Evolutionary conservation across 306 rosid species (phyloP), one percentile per base, ranked within the genome.

Genomic region (Dalbergia oliveri): DNA sequence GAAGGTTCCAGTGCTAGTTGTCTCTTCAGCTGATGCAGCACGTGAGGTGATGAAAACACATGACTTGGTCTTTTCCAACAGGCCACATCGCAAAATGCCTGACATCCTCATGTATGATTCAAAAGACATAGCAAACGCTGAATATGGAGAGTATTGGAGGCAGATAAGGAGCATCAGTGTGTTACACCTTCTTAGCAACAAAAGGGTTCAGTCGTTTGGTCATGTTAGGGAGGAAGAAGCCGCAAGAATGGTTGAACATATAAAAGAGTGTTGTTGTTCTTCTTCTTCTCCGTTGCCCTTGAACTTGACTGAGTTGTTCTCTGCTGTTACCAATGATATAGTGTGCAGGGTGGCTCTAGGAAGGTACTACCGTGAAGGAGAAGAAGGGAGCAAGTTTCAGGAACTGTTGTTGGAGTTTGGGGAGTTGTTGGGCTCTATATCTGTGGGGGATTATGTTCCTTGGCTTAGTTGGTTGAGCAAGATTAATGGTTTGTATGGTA

Each of bases 381-480:
- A n/a, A 16, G 23, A 18, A 69, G 85, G 85, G 56, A 45, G 34
- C 3, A 53, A 41, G 60, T 62, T 82, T 51, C 78, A 72, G 11
- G n/a, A 69, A 43, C 31, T 79, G 13, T 34, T 79, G 70, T 45
- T 45, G 63, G 82, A 79, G 63, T 60, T 69, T 33, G 71, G 18
- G 2, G 77, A 79, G 77, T 79, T 79, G 8, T 9, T 79, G 14
- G 82, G 82, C 34, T 9, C 31, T 33, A 21, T 79, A 6, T 34
- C 14, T 18, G 13, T 79, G 33, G 82, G 82, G 44, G 71, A 69
- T 6, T 79, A 69, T 60, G 61, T 79, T 33, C 82, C 77, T 44
- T 69, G 82, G 82, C 82, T 79, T 60, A 53, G 63, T 33, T 79
- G 82, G 82, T 79, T 69, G 64, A 43, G 70, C 15, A 70, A 79